A percentile compares a stretch with the other conserved stretches of the same genome.
Evolutionary conservation across 2,329 filamentous ascomycete species (phyloP).

Genomic region (Claviceps fusiformis): DNA sequence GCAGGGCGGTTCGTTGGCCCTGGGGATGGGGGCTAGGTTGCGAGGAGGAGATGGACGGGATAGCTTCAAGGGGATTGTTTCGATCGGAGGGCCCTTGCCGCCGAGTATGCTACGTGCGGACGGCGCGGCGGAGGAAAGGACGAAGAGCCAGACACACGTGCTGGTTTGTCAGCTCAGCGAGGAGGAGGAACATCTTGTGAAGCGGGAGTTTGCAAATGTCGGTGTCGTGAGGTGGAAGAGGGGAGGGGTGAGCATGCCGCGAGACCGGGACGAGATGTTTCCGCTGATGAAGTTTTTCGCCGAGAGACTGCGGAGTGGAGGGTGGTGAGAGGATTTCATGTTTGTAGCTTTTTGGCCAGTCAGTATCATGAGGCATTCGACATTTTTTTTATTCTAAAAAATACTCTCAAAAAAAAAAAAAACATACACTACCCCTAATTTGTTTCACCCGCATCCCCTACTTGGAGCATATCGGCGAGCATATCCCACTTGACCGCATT

Average conservation of each 20-base stretch:
- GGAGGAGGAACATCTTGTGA: slow-evolving; percentile 49
- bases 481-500: slow-evolving; percentile 58
- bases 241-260: slow-evolving; percentile 69
- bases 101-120: slow-evolving; percentile 28
- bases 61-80: slow-evolving; percentile 42
- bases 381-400: too few species aligned
- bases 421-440: too few species aligned
- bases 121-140: slow-evolving; percentile 27
- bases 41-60: slow-evolving; percentile 3
- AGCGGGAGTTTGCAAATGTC: slow-evolving; percentile 52
- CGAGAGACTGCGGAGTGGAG: slow-evolving; percentile 36
- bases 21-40: slow-evolving; percentile 36
- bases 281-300: slow-evolving; percentile 80
- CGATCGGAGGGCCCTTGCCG: slow-evolving; percentile 48
- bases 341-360: too few species aligned
- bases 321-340: neutral
- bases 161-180: slow-evolving; percentile 48
- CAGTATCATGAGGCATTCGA: too few species aligned
- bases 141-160: slow-evolving; percentile 49
- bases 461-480: slow-evolving; percentile 66
- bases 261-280: slow-evolving; percentile 68
- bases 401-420: too few species aligned
- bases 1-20: slow-evolving; percentile 50
- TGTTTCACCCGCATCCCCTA: slow-evolving; percentile 15
- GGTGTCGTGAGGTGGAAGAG: slow-evolving; percentile 57